Percentiles rank a stretch among this genome's conserved stretches.
Conservation (phyloP, 495 filamentous ascomycete species). For the Aspergillus ostianus region DNA sequence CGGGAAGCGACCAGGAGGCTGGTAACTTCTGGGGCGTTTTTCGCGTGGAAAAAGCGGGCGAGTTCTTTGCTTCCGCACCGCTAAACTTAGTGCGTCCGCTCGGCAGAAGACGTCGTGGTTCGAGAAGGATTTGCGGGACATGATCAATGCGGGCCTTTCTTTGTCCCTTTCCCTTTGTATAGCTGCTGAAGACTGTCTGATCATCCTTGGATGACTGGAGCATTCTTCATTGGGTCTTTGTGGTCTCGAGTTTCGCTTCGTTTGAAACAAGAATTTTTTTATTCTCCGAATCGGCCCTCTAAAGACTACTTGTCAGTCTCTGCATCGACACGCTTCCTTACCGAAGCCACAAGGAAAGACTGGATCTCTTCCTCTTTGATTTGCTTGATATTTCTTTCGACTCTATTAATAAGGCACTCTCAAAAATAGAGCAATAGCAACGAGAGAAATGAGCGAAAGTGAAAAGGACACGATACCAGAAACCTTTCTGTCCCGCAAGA, state of each 20-base stretch:
- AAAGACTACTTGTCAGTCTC: neutral
- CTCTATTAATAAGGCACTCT: neutral
- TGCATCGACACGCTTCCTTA: neutral
- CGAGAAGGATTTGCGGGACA: constrained; percentile 16
- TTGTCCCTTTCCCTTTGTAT: constrained; percentile 3
- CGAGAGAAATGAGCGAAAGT: constrained; percentile 11
- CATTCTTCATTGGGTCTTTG: neutral
- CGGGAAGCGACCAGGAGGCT: constrained; percentile 22
- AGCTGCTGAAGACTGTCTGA: neutral
- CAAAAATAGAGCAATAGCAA: constrained; percentile 4
- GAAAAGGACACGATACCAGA: constrained; percentile 27
- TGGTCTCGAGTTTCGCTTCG: neutral
- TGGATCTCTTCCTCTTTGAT: neutral
- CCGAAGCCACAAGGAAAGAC: neutral
- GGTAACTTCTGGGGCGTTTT: constrained; percentile 26
- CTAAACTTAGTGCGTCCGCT: constrained; percentile 19
- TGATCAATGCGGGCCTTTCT: constrained; percentile 6
- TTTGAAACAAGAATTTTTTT: neutral
- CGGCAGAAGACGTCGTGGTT: constrained; percentile 8
- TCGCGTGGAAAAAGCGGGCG: constrained; percentile 23
- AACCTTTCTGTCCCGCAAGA: constrained; percentile 59
- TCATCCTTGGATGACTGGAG: neutral
- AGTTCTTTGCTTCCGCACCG: constrained; percentile 19
- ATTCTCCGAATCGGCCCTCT: neutral
- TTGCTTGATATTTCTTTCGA: neutral